These are phyloP conservation scores for Epichloe festucae DNA, from an alignment of 2,329 filamentous ascomycete genomes.

Conservation along the genomic window DNA sequence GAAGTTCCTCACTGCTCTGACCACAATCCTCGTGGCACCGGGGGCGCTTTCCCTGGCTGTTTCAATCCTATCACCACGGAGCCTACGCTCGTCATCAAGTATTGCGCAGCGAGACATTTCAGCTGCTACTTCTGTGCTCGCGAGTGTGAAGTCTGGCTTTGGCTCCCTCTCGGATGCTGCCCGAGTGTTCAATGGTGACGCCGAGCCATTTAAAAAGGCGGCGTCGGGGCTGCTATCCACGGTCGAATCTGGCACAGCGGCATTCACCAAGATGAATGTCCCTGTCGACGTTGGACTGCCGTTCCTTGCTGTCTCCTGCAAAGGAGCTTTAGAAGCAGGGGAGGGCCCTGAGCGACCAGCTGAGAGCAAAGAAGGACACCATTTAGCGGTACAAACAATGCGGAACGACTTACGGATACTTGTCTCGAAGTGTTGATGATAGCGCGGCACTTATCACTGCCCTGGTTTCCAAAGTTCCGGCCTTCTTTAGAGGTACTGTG, in stretches of 20 bases:
- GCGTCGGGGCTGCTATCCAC: conserved; percentile 3
- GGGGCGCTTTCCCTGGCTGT: not conserved
- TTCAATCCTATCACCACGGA: not conserved
- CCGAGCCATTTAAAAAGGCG: conserved; percentile 1
- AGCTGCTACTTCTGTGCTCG: conserved; percentile 7
- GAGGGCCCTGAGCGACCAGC: conserved; percentile 1
- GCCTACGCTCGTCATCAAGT: not conserved
- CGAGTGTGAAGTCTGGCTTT: conserved; percentile 5
- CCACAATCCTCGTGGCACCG: not conserved
- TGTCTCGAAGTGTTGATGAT: not conserved
- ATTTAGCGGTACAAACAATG: conserved; percentile 6
- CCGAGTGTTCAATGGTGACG: conserved; percentile 5
- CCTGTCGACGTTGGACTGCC: conserved; percentile 4
- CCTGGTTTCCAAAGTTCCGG: not conserved
- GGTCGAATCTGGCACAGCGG: conserved; percentile 5
- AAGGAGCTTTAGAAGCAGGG: conserved; percentile 6
- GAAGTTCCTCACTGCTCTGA: not conserved
- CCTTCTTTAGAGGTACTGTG: not conserved
- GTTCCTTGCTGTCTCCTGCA: conserved; percentile 4
- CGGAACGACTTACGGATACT: not conserved
- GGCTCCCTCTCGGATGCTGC: conserved; percentile 3
- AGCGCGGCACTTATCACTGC: not conserved
- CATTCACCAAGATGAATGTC: conserved; percentile 6
- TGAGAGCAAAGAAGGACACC: conserved; percentile 1
- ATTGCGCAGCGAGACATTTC: conserved; percentile 5